Base-by-base conservation (phyloP, 2,329 filamentous ascomycete genomes). In the Diaporthe capsici region DNA sequence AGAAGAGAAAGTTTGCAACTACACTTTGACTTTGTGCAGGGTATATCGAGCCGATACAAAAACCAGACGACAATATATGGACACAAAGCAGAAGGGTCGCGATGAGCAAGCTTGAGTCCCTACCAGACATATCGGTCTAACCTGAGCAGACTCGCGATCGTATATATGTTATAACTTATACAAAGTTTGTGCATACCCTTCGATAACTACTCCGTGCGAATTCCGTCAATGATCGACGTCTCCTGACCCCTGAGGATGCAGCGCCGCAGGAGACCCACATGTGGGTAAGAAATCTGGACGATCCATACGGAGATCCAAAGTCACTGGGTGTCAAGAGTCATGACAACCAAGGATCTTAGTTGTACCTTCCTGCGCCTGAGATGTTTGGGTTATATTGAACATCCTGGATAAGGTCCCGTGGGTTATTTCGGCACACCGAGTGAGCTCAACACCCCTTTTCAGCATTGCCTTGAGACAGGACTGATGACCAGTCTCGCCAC, bases 171-270 rank as follows among this genome's bases (percentile, higher is more conserved):
- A 47, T 63, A 31, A 4, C 17, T 63, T 63, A 63, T 63, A 25
- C 39, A 44, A 63, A 47, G n/a, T 47, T 31, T 63, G 25, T 63
- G 60, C 60, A 31, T 31, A 31, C 8, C 15, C 15, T 22, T 47
- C 39, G 60, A 63, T 31, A 31, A 31, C 1, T 31, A 20, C 25
- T 22, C 60, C n/a, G n/a, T 63, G 60, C 13, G 37, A 63, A 0
- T 31, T 22, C 15, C 39, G n/a, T 22, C 60, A 22, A 31, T 31
- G 60, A 63, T 63, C 60, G 39, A 47, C 60, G 39, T 13, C 39
- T 31, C 60, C 39, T 63, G 60, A 60, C 57, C 39, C 60, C 25
- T 63, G 60, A 63, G n/a, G 25, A 61, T 61, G 58, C 58, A 25
- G 39, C 15, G 39, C 3, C 25, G 39, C 39, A 44, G 6, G 39